These are phyloP conservation scores for Galerina marginata DNA, from an alignment of 768 basidiomycete genomes.

Conservation along the genomic window DNA sequence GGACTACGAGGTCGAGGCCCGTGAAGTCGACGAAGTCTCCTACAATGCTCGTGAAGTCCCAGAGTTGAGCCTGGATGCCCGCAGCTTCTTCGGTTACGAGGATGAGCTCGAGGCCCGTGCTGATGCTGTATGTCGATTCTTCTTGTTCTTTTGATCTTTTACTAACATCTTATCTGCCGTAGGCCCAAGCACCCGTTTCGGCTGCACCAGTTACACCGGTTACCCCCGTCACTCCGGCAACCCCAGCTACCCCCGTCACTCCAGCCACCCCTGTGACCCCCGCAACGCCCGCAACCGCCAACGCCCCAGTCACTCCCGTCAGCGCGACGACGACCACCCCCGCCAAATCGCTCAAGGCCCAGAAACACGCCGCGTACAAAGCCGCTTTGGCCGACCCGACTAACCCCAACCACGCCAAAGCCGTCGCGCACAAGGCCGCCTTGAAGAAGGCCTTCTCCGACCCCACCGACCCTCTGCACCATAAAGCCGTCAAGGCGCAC, in stretches of 20 bases:
- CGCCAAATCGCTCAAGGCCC: constrained; percentile 10
- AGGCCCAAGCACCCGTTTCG: not conserved
- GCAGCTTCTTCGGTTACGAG: constrained; percentile 18
- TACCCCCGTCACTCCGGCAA: constrained; percentile 6
- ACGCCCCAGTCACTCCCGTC: constrained; percentile 2
- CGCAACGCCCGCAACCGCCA: not conserved
- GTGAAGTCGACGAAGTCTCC: constrained; percentile 20
- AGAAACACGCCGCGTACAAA: constrained; percentile 13
- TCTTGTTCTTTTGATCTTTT: not conserved
- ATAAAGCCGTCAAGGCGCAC: not conserved
- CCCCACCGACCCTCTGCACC: constrained; percentile 7
- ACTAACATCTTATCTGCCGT: not conserved
- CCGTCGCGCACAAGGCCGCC: constrained; percentile 7
- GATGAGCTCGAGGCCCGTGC: constrained; percentile 19
- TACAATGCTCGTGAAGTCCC: constrained; percentile 23
- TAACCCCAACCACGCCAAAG: constrained; percentile 18
- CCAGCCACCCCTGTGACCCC: not conserved
- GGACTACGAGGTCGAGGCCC: constrained; percentile 18
- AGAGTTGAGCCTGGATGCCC: constrained; percentile 18
- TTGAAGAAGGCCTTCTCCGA: constrained; percentile 15
- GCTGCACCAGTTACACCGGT: constrained; percentile 4
- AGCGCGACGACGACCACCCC: constrained; percentile 8
- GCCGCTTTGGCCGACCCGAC: constrained; percentile 18
- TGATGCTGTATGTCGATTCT: constrained; percentile 9
- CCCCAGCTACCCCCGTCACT: constrained; percentile 5